A percentile compares a stretch with the other conserved stretches of the same genome.
phyloP scores from a whole-genome alignment of 1,284 basidiomycete genomes.

The Marasmius tenuissimus region DNA sequence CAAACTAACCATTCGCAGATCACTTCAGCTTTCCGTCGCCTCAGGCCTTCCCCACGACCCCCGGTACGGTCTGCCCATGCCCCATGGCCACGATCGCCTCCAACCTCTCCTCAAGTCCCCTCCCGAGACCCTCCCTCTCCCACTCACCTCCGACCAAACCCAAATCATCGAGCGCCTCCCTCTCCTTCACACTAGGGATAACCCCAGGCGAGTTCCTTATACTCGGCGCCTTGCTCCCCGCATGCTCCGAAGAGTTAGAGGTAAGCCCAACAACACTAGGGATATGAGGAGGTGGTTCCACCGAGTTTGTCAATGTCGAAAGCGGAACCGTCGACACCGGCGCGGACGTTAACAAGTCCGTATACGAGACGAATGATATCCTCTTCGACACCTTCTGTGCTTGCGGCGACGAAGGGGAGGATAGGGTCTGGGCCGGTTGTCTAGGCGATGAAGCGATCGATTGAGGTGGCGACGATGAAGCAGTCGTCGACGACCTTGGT shows the following conservation, averaged over 20 bases:
- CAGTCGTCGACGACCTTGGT: not conserved
- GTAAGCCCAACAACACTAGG: conserved; percentile 39
- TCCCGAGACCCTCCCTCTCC: not conserved
- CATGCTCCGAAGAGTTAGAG: not conserved
- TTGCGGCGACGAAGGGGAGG: not conserved
- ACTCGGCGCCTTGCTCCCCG: not conserved
- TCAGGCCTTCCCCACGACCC: not conserved
- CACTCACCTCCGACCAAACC: not conserved
- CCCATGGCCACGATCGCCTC: not conserved
- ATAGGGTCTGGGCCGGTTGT: not conserved
- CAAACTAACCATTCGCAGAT: no score
- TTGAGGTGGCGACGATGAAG: not conserved
- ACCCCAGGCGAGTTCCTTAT: not conserved
- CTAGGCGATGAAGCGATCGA: not conserved
- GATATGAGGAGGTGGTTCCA: conserved; percentile 68
- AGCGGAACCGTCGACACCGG: conserved; percentile 72
- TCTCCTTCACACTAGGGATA: not conserved
- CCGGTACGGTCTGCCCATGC: not conserved
- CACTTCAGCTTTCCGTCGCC: not conserved
- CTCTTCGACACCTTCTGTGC: conserved; percentile 51
- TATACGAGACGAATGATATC: conserved; percentile 84
- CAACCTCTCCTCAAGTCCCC: not conserved
- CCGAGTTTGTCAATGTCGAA: conserved; percentile 65
- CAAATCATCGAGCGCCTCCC: not conserved
- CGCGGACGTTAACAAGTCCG: conserved; percentile 76